A percentile compares a stretch with the other conserved stretches of the same genome.
Conservation (phyloP, 345 rosid species). For the Capsella bursapastoris region DNA sequence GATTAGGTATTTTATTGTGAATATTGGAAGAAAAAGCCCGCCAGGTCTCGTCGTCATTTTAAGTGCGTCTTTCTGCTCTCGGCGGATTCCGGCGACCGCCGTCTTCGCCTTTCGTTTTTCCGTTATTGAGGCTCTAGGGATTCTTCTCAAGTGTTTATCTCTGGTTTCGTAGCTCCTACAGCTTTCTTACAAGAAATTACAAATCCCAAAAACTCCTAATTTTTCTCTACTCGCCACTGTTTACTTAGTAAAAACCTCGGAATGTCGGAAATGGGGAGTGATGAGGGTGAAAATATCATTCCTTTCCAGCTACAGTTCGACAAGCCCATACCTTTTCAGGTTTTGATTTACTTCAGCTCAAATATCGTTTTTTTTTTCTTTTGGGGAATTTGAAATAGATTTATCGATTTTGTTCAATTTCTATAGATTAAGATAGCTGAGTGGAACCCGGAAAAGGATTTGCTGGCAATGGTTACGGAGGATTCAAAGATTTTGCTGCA, state of each 20-base stretch:
- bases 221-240: too few species aligned
- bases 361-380: not conserved
- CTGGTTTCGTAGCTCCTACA: not conserved
- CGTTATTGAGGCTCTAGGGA: too few species aligned
- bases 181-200: not conserved
- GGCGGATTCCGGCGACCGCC: constrained; percentile 39
- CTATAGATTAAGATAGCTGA: constrained; percentile 68
- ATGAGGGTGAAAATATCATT: constrained; percentile 54
- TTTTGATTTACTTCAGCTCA: constrained; percentile 38
- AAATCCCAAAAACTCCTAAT: not conserved
- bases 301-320: constrained; percentile 93
- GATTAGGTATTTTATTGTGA: constrained; percentile 28
- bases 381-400: not conserved
- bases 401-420: not conserved
- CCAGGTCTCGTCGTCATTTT: constrained; percentile 25
- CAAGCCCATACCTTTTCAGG: constrained; percentile 83
- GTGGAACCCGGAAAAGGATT: constrained; percentile 91
- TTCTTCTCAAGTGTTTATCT: not conserved
- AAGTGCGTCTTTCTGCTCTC: constrained; percentile 26
- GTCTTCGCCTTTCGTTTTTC: constrained; percentile 2
- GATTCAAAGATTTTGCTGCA: constrained; percentile 79
- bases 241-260: not conserved
- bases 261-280: constrained; percentile 66
- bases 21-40: constrained; percentile 42
- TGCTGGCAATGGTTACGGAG: constrained; percentile 79